Base-by-base conservation (phyloP, 768 basidiomycete species). In the Tricholoma sp. region DNA sequence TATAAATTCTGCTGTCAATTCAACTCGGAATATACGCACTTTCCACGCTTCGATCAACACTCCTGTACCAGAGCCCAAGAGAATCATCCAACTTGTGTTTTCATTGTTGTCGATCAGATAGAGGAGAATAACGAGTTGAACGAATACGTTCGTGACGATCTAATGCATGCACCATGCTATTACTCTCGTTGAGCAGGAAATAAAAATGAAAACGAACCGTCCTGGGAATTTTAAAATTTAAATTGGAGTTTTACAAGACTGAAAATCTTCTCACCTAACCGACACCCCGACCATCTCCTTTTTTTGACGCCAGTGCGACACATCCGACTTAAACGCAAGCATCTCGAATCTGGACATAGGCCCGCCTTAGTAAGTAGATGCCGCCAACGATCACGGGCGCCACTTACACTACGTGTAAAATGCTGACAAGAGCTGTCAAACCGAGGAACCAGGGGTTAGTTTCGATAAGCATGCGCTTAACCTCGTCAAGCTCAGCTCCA, bases 41-140 rank as follows among this genome's bases (percentile, higher is more conserved):
- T 98, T 98, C 95, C 94, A 98, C 2, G 91, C 94, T 72, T 98
- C 96, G 56, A 93, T 84, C 31, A 91, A 62, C 42, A 91, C 80
- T 42, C 91, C 89, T 68, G 85, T 81, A 9, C 90, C 91, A 54
- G 89, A 91, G 4, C 89, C 87, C 70, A 94, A 81, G 24, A 98
- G 80, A 70, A 98, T 98, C 92, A 98, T 98, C 89, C 92, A 96
- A 65, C 88, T 93, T 31, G 96, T 99, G 68, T 98, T 91, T 53
- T 91, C 86, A 63, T 91, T 92, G 69, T 94, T 95, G 74, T 97
- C 95, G 63, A 95, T 85, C 63, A 98, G 87, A 72, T 97, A 98
- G 17, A 98, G 78, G 32, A 96, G 76, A 64, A 97, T 86, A 64
- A 98, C 78, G 29, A 89, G 69, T 76, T 95, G 91, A n/a, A 94